Evolutionary conservation across 2,329 filamentous ascomycete species (phyloP).

Genomic region (Nannizzia gypsea): DNA sequence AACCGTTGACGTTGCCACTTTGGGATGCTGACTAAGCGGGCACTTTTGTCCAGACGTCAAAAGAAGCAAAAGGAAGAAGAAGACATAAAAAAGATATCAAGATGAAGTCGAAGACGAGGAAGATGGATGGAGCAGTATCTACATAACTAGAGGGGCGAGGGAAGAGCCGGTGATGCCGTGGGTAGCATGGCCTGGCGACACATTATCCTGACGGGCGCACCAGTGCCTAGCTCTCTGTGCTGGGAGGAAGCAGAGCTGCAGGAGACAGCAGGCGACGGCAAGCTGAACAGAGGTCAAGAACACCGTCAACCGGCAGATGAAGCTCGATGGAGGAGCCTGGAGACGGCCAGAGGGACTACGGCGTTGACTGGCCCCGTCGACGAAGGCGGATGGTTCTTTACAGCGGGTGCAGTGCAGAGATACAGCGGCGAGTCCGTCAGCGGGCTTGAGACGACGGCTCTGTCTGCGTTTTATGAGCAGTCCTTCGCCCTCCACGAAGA

Average conservation of each 20-base stretch:
- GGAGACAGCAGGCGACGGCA: not conserved
- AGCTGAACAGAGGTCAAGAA: not conserved
- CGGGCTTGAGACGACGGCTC: slow-evolving; percentile 23
- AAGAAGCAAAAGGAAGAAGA: not conserved
- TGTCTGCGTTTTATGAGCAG: slow-evolving; percentile 63
- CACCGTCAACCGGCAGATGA: not conserved
- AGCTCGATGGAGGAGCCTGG: slow-evolving; percentile 14
- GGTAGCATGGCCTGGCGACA: slow-evolving; percentile 21
- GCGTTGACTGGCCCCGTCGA: slow-evolving; percentile 6
- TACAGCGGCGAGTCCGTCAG: slow-evolving; percentile 12
- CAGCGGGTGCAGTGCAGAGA: slow-evolving; percentile 13
- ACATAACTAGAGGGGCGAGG: not conserved
- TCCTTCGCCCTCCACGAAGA: slow-evolving; percentile 59
- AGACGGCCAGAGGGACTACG: not conserved
- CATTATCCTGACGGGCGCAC: slow-evolving; percentile 52
- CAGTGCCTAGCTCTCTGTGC: slow-evolving; percentile 40
- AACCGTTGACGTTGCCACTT: slow-evolving; percentile 1
- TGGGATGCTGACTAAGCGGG: not conserved
- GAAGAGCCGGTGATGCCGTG: not conserved
- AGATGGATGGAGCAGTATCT: not conserved
- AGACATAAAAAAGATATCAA: not conserved
- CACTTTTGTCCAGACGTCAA: no score
- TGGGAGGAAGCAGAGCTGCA: slow-evolving; percentile 46
- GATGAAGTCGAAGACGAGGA: not conserved
- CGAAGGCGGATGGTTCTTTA: slow-evolving; percentile 13